Evolutionary conservation across 2,329 filamentous ascomycete genomes (phyloP), one percentile per base, ranked within the genome.

Genomic region (Sporothrix inflata): DNA sequence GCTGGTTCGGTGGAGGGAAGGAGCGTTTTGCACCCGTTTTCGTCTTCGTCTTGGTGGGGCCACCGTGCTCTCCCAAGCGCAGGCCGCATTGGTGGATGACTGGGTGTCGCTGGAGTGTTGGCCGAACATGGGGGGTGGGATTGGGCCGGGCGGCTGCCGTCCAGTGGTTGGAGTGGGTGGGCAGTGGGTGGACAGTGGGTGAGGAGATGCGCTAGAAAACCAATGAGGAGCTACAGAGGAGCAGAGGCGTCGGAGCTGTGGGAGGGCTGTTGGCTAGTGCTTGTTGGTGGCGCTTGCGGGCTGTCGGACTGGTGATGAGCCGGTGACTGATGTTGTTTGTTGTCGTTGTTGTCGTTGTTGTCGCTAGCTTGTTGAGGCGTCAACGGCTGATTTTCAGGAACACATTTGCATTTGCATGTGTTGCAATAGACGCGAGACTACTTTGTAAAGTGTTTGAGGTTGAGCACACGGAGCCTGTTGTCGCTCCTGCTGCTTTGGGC

Each of bases 221-320:
- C 69, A 71, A 57, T 55, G 42, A 19, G n/a, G 40, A 42, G 60
- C 21, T 53, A n/a, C 8, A 14, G 42, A 45, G 42, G 42, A 16
- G 57, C 19, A 63, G 27, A 34, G 71, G 27, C 53, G 11, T 49
- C 68, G 68, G 68, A 70, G 68, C 51, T 60, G 34, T 24, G 49
- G 67, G 21, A 19, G 67, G 27, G 53, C 68, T 70, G 68, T 38
- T 34, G 40, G 40, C 42, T 9, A 24, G 14, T 3, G 27, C 27
- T 34, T 34, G 53, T 57, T 30, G 47, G 63, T 53, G 65, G 47
- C 65, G 65, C 42, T 49, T 61, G 57, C n/a, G 57, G 55, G 60
- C 60, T 65, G 38, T 27, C 60, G n/a, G 60, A 27, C n/a, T 60
- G 30, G 30, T 12, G 21, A 24, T 19, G 51, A 19, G n/a, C 34